Conservation (phyloP, 2,329 filamentous ascomycete species). For the Scortechinia acanthostroma region DNA sequence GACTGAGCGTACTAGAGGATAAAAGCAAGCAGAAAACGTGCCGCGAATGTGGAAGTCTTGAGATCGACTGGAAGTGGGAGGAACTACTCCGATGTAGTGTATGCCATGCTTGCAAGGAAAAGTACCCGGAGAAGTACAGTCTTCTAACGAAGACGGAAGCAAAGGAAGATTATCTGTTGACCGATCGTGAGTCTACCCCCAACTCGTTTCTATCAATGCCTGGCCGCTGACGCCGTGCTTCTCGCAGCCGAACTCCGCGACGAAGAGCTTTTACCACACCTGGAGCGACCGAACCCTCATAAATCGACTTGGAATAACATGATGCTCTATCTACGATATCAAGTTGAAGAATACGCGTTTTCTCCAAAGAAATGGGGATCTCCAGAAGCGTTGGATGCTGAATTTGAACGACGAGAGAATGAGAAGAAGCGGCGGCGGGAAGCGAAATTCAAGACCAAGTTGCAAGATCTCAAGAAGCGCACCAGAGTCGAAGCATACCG, state of each 20-base stretch:
- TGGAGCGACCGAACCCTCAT: conserved; percentile 87
- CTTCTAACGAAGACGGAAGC: conserved; percentile 95
- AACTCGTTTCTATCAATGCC: no score
- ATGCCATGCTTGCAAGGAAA: conserved; percentile 82
- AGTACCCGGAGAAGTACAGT: conserved; percentile 84
- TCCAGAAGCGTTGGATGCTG: conserved; percentile 74
- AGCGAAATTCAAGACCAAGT: conserved; percentile 81
- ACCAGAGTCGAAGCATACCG: conserved; percentile 87
- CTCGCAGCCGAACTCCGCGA: conserved; percentile 80
- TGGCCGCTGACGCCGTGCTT: not conserved
- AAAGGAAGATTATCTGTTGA: conserved; percentile 88
- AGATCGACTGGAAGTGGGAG: conserved; percentile 94
- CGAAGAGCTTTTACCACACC: conserved; percentile 74
- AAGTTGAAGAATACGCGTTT: conserved; percentile 91
- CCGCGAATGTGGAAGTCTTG: conserved; percentile 72
- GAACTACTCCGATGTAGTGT: conserved; percentile 72
- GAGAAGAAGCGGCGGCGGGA: conserved; percentile 84
- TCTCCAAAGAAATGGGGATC: conserved; percentile 80
- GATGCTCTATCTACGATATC: conserved; percentile 91
- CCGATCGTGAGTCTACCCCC: conserved; percentile 62
- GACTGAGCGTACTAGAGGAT: conserved; percentile 67
- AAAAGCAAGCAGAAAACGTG: conserved; percentile 66
- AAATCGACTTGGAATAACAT: conserved; percentile 97
- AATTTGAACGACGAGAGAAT: conserved; percentile 72
- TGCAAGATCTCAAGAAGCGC: conserved; percentile 84